These are phyloP conservation scores for Nicotiana tabacum DNA, from an alignment of 257 asterid genomes.

Conservation along the genomic window DNA sequence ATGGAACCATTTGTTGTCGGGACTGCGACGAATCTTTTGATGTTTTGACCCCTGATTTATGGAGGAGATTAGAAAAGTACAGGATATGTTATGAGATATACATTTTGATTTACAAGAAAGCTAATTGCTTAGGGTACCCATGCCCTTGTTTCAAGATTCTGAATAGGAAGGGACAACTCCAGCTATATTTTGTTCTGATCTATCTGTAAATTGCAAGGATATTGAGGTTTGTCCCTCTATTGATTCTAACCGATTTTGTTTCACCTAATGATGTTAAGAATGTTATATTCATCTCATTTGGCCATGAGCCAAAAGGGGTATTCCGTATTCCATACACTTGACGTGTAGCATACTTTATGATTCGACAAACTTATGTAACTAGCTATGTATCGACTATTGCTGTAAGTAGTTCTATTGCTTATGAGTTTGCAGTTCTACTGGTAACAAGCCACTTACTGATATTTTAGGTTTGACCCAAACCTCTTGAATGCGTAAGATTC, in stretches of 20 bases:
- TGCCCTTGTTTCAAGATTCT: not conserved
- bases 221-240: constrained; percentile 1
- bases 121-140: not conserved
- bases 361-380: not conserved
- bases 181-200: not conserved
- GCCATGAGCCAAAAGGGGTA: not conserved
- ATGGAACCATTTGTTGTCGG: constrained; percentile 98
- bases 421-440: not conserved
- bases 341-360: not conserved
- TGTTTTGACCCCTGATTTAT: constrained; percentile 49
- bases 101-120: not conserved
- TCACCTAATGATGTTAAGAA: not conserved
- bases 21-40: constrained; percentile 72
- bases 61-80: constrained; percentile 1
- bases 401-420: not conserved
- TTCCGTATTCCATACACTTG: not conserved
- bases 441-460: not conserved
- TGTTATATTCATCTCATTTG: not conserved
- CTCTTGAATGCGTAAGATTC: not conserved
- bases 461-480: not conserved
- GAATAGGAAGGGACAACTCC: not conserved
- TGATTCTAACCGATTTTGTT: not conserved
- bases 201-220: not conserved
- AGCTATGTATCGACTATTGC: not conserved
- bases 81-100: not conserved